Evolutionary conservation across 2,329 filamentous ascomycete species (phyloP).

Genomic region (Tolypocladium ovalisporum): DNA sequence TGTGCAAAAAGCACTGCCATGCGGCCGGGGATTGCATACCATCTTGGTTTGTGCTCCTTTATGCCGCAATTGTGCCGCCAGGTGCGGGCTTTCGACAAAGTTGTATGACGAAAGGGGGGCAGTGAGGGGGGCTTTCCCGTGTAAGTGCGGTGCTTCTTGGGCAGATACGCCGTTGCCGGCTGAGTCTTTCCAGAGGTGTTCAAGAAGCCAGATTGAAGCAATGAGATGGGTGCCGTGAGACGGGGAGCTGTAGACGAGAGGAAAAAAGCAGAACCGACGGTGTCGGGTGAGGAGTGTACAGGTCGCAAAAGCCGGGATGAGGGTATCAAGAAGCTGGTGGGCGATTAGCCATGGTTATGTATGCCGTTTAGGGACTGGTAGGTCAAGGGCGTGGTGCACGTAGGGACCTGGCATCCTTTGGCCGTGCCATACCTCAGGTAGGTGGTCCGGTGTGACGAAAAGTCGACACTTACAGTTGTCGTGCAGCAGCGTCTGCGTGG

Average conservation of each 20-base stretch:
- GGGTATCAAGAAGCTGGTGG: conserved; percentile 22
- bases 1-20: no score
- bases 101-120: neutral
- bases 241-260: conserved; percentile 11
- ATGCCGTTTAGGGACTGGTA: conserved; percentile 11
- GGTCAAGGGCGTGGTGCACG: neutral
- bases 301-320: conserved; percentile 30
- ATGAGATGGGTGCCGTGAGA: conserved; percentile 13
- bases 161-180: conserved; percentile 27
- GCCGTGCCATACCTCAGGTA: neutral
- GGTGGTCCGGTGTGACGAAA: conserved; percentile 8
- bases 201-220: neutral
- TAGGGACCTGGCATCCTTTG: conserved; percentile 2
- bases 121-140: neutral
- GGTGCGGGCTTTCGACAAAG: neutral
- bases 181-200: conserved; percentile 10
- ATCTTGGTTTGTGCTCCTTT: conserved; percentile 16
- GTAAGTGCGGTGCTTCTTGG: conserved; percentile 7
- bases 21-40: conserved; percentile 15
- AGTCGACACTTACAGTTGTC: conserved; percentile 3
- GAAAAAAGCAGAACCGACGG: conserved; percentile 20
- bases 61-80: neutral
- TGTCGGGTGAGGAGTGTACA: conserved; percentile 20
- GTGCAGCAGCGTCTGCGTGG: conserved; percentile 1
- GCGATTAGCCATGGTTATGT: conserved; percentile 40